Conservation (phyloP, 352 stramenopile genomes). For the Phytophthora pseudosyringae region DNA sequence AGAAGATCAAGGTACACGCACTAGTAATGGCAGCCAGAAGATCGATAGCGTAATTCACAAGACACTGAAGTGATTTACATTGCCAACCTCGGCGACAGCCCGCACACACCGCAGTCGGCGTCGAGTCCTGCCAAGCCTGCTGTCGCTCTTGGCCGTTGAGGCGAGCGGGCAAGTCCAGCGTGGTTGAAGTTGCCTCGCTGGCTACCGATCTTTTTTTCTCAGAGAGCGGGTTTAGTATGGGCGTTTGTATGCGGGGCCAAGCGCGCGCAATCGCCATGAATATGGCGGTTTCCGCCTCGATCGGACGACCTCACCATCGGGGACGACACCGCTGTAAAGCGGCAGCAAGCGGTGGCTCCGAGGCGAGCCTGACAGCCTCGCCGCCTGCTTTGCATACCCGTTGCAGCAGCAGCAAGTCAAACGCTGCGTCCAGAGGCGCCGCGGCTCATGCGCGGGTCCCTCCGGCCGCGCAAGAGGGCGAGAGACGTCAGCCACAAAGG, state of each 20-base stretch:
- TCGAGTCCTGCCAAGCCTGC: no score
- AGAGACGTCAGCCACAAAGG: slow-evolving; percentile 12
- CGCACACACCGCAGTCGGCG: background rate
- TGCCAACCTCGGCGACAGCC: no score
- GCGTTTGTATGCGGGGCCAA: no score
- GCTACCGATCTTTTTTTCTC: slow-evolving; percentile 26
- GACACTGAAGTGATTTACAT: no score
- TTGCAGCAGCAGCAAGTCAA: background rate
- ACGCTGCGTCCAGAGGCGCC: slow-evolving; percentile 5
- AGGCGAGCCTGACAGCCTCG: slow-evolving; percentile 1
- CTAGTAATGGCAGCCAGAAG: background rate
- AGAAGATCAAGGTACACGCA: background rate
- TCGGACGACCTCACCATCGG: background rate
- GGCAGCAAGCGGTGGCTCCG: background rate
- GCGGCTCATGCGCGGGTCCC: background rate
- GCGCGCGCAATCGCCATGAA: no score
- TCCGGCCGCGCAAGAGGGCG: background rate
- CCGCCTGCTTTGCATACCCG: background rate
- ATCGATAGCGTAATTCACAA: no score
- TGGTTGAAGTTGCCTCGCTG: slow-evolving; percentile 34
- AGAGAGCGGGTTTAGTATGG: slow-evolving; percentile 28
- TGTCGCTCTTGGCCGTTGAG: no score
- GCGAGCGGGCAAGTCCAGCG: slow-evolving; percentile 2
- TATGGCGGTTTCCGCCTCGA: no score
- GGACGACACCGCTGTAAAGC: background rate